These are phyloP conservation scores for Russula lepida DNA, from an alignment of 768 basidiomycete genomes.

Conservation along the genomic window DNA sequence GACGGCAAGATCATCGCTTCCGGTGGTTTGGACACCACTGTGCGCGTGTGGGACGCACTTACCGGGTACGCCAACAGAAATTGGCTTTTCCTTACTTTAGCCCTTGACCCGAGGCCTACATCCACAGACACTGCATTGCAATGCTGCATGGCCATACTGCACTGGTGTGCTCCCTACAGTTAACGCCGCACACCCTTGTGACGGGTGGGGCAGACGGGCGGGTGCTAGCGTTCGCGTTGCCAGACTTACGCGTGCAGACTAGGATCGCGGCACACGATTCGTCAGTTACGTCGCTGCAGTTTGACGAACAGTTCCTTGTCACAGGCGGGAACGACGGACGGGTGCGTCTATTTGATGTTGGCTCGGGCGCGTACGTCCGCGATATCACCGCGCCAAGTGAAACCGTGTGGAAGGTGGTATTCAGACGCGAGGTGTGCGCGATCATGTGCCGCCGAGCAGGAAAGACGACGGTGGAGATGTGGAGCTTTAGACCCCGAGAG, in stretches of 20 bases:
- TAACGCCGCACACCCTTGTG: conserved; percentile 65
- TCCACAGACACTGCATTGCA: conserved; percentile 16
- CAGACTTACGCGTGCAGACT: conserved; percentile 33
- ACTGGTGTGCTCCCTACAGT: conserved; percentile 19
- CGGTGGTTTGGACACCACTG: conserved; percentile 96
- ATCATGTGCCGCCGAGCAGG: conserved; percentile 74
- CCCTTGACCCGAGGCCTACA: neutral
- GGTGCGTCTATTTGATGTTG: conserved; percentile 62
- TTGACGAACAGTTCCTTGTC: conserved; percentile 73
- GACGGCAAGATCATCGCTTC: conserved; percentile 89
- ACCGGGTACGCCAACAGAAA: conserved; percentile 40
- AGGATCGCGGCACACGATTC: conserved; percentile 86
- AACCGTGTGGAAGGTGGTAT: conserved; percentile 81
- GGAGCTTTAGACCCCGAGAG: conserved; percentile 56
- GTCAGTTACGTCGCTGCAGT: conserved; percentile 79
- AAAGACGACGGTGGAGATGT: conserved; percentile 83
- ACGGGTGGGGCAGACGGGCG: conserved; percentile 88
- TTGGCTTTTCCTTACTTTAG: neutral
- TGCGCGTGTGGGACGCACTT: conserved; percentile 94
- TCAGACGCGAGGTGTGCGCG: conserved; percentile 62
- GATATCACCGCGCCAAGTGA: conserved; percentile 74
- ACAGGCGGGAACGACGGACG: conserved; percentile 83
- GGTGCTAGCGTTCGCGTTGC: conserved; percentile 51
- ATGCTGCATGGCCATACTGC: conserved; percentile 21
- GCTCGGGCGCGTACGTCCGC: conserved; percentile 59